These are phyloP conservation scores for Aleurites moluccanus DNA, from an alignment of 441 rosid species.

Conservation along the genomic window DNA sequence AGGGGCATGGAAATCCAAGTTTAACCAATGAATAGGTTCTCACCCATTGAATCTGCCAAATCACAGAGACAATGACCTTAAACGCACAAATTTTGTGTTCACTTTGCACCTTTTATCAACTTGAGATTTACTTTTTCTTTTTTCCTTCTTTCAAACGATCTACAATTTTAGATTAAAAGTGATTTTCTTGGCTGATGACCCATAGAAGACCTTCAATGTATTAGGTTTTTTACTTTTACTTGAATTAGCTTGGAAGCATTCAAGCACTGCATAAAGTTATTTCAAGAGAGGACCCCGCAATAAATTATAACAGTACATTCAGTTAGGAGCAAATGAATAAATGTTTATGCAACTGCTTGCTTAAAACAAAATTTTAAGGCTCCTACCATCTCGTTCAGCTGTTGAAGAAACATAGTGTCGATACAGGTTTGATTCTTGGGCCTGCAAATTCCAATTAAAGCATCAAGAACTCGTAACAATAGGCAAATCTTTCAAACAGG, in stretches of 20 bases:
- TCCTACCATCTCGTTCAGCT: slow-evolving; percentile 83
- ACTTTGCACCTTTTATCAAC: neutral
- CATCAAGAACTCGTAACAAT: slow-evolving; percentile 4
- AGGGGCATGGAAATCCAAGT: neutral
- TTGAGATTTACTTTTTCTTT: neutral
- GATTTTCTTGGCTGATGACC: neutral
- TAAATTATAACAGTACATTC: neutral
- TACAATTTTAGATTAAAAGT: neutral
- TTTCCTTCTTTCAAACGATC: neutral
- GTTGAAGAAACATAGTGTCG: slow-evolving; percentile 81
- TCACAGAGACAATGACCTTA: neutral
- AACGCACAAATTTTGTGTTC: neutral
- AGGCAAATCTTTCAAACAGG: slow-evolving; percentile 7
- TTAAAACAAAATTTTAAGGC: slow-evolving; percentile 17
- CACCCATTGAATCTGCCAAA: neutral
- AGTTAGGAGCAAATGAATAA: neutral
- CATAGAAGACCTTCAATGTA: neutral
- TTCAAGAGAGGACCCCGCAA: neutral
- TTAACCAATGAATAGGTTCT: neutral
- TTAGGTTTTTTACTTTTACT: neutral
- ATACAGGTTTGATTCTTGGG: slow-evolving; percentile 68
- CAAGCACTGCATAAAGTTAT: neutral
- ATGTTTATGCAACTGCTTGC: neutral
- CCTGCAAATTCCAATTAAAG: slow-evolving; percentile 48
- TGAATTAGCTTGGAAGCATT: neutral